Conservation (phyloP, 169 alveolate species). For the Plasmodium relictum region DNA sequence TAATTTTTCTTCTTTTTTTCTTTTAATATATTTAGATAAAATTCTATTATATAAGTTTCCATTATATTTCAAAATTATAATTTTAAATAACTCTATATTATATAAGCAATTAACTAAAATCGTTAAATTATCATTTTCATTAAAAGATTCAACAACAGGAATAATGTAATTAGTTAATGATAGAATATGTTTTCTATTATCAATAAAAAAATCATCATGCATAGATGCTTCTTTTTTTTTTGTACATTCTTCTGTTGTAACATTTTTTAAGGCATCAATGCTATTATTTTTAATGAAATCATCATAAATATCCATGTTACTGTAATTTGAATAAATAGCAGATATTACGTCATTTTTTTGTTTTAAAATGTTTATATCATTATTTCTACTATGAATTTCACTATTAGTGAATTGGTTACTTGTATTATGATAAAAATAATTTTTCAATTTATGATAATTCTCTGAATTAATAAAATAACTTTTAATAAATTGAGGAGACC, state of each 20-base stretch:
- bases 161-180: conserved; percentile 69
- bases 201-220: conserved; percentile 25
- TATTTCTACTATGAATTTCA: background rate
- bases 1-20: conserved; percentile 30
- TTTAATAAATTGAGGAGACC: conserved; percentile 72
- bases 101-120: conserved; percentile 59
- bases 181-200: conserved; percentile 35
- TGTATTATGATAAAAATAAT: conserved; percentile 3
- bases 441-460: conserved; percentile 4
- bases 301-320: conserved; percentile 16
- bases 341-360: background rate
- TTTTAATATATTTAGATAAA: conserved; percentile 38
- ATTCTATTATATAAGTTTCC: conserved; percentile 53
- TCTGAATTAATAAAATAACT: conserved; percentile 26
- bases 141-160: conserved; percentile 61
- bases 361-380: background rate
- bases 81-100: conserved; percentile 58
- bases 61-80: conserved; percentile 47
- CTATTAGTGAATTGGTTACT: background rate
- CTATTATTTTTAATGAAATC: conserved; percentile 14
- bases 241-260: conserved; percentile 15
- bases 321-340: background rate
- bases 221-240: background rate
- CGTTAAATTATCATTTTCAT: conserved; percentile 65
- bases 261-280: conserved; percentile 9